phyloP scores from a whole-genome alignment of 225 moss, liverwort and hornwort genomes.

The Climacium dendroides region DNA sequence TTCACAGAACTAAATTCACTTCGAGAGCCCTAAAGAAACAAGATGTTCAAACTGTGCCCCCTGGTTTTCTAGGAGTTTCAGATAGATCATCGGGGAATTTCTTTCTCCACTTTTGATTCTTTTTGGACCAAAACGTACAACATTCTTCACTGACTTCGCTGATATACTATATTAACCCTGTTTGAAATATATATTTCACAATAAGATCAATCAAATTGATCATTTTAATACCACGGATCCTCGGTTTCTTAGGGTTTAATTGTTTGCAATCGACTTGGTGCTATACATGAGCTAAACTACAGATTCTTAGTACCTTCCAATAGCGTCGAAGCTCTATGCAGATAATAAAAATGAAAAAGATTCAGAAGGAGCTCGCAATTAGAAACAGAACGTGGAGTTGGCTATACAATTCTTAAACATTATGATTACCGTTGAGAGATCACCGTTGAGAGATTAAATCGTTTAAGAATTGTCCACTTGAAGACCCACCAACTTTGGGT shows the following conservation, averaged over 20 bases:
- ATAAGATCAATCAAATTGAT: not conserved
- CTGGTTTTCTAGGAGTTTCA: not conserved
- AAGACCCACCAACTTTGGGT: no score
- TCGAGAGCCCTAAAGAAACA: not conserved
- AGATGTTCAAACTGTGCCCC: not conserved
- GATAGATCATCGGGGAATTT: not conserved
- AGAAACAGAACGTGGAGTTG: not conserved
- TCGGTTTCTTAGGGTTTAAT: not conserved
- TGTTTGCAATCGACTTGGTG: no score
- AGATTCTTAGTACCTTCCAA: not conserved
- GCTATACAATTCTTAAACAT: no score
- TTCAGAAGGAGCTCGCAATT: not conserved
- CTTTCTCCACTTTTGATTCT: not conserved
- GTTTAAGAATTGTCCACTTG: no score
- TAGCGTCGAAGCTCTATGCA: not conserved
- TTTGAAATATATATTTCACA: not conserved
- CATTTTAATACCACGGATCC: not conserved
- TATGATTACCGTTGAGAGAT: no score
- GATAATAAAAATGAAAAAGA: not conserved
- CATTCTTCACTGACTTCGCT: not conserved
- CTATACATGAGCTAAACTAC: not conserved
- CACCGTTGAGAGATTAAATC: no score
- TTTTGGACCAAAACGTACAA: not conserved
- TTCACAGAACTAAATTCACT: not conserved
- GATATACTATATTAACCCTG: not conserved